Evolutionary conservation across 441 rosid species (phyloP).

Genomic region (Populus tomentosa): DNA sequence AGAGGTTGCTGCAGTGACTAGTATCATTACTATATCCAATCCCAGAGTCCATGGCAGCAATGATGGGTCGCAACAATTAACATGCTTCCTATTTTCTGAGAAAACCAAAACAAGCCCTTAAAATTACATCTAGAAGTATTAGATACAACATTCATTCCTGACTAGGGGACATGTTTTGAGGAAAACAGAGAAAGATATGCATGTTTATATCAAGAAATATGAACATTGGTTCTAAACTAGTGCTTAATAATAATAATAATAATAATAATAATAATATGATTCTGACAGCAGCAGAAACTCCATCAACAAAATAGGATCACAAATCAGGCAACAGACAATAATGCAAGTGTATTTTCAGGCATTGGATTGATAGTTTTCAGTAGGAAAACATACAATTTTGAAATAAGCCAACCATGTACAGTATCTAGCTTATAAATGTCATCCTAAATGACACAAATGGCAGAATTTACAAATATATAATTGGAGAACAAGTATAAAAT

Average conservation of each 20-base stretch:
- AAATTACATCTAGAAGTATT: not conserved
- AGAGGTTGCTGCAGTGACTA: not conserved
- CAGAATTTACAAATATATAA: not conserved
- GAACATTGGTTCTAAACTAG: not conserved
- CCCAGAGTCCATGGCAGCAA: not conserved
- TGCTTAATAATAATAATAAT: too few relatives aligned
- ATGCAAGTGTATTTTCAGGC: not conserved
- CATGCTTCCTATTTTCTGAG: not conserved
- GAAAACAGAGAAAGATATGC: not conserved
- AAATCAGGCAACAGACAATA: not conserved
- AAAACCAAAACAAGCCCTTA: not conserved
- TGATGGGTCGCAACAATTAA: not conserved
- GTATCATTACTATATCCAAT: not conserved
- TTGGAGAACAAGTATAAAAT: too few relatives aligned
- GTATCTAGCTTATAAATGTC: not conserved
- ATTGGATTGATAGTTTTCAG: not conserved
- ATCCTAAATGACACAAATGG: not conserved
- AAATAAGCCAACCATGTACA: not conserved
- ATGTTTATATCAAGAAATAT: not conserved
- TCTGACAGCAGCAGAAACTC: not conserved
- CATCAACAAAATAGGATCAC: not conserved
- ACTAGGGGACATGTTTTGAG: not conserved
- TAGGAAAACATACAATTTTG: not conserved
- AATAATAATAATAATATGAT: not conserved
- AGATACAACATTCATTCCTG: not conserved